Base-by-base conservation (phyloP, 345 rosid genomes). In the Zanthoxylum bungeanum region DNA sequence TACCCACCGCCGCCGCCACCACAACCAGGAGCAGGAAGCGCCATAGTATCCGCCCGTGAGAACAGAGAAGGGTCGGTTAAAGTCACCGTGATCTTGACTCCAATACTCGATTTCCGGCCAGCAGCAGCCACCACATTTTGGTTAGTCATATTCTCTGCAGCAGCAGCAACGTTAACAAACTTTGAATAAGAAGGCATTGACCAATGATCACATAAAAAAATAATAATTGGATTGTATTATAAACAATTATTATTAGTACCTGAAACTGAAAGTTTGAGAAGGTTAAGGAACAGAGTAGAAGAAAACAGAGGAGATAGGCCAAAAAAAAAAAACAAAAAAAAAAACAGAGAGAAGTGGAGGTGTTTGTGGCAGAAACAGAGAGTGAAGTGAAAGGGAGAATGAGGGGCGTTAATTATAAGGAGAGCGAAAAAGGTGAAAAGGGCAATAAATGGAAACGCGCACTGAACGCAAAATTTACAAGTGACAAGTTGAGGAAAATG, bases 71-170 rank as follows among this genome's bases (percentile, higher is more conserved):
- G 74, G 80, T 78, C 73, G 27, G 88, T 60, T 33, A 79, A 66
- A n/a, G 80, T 77, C 73, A 83, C 76, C 27, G 83, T 61, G 55
- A 79, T 79, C 31, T 82, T 70, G n/a, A 84, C 50, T 49, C 80
- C 85, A 63, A 82, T 75, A 62, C 72, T 58, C 12, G 88, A 70
- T 52, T 82, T 79, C 25, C 80, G 46, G 66, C 85, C 95, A 19
- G 96, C 75, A 50, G 86, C 74, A 66, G 85, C 73, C 64, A 87
- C 73, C 75, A 85, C 88, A 85, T 85, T 92, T 39, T 89, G 91
- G 87, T 89, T 85, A 9, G 88, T 89, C 98, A 89, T 90, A 58
- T 60, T 77, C 40, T 36, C 49, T 34, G 71, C 58, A 50, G 14
- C 42, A 50, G 0, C 7, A 31, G 0, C 30, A 49, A 4, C 19